A percentile compares a stretch with the other conserved stretches of the same genome.
Conservation (phyloP, 768 basidiomycete genomes). For the Podaxis sp. region DNA sequence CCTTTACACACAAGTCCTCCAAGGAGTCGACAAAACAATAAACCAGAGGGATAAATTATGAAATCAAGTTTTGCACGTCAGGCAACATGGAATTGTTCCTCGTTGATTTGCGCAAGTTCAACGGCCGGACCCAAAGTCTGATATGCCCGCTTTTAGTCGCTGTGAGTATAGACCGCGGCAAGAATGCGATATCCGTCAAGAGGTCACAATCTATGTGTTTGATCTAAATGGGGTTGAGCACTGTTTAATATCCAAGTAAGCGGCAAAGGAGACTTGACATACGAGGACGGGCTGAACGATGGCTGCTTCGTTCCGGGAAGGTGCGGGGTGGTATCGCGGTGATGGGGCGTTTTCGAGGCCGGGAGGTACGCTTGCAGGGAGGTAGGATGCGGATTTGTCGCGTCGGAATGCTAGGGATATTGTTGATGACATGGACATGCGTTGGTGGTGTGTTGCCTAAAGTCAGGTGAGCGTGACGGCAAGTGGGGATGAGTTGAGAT, state of each 20-base stretch:
- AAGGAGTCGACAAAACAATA: not conserved
- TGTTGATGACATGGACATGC: conserved; percentile 74
- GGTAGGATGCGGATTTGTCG: conserved; percentile 55
- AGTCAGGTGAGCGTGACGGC: not conserved
- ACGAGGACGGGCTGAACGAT: conserved; percentile 89
- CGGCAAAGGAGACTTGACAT: conserved; percentile 21
- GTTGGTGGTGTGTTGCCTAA: conserved; percentile 60
- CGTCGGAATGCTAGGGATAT: conserved; percentile 69
- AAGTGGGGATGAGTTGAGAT: not conserved
- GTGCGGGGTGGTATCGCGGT: conserved; percentile 78
- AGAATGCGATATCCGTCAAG: conserved; percentile 67
- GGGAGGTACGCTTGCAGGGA: conserved; percentile 37
- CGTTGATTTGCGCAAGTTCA: conserved; percentile 39
- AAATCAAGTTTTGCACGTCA: conserved; percentile 22
- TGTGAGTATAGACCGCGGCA: conserved; percentile 76
- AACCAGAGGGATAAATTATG: conserved; percentile 10
- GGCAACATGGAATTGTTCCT: conserved; percentile 21
- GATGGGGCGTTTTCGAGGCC: conserved; percentile 35
- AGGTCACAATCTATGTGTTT: conserved; percentile 82
- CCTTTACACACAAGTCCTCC: not conserved
- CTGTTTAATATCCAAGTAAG: not conserved
- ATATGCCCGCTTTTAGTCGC: conserved; percentile 73
- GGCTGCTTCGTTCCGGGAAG: conserved; percentile 86
- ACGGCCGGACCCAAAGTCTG: conserved; percentile 81
- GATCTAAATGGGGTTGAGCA: conserved; percentile 36